Base-by-base conservation (phyloP, 805 yeast genomes). In the Saccharomycopsis sp. region DNA sequence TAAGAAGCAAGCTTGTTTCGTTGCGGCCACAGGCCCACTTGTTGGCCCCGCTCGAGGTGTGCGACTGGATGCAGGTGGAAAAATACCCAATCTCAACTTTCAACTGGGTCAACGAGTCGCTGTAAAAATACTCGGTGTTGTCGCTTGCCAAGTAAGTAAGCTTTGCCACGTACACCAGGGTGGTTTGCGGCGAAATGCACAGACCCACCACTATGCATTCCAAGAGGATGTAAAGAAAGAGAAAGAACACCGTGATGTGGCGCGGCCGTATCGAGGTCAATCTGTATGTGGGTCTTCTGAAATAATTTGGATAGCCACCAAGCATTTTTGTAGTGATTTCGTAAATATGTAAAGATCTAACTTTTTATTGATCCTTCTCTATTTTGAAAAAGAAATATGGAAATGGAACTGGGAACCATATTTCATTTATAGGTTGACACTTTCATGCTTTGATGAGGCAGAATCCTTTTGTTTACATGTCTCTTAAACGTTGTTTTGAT, bases 161-260 rank as follows among this genome's bases (percentile, higher is more conserved):
- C 26, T 42, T 41, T 13, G 46, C 45, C n/a, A 47, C 46, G 35
- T 47, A 44, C 5, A 38, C 42, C 2, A 30, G 29, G 8, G 36
- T 37, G 4, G 50, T 47, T 20, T 25, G 40, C 4, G 48, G 38
- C 16, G 39, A 32, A 4, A 47, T 45, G 18, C 41, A 43, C 12
- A 41, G 36, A 4, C 48, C 50, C 15, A 47, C 42, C n/a, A 38
- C 39, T 22, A 47, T 44, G 34, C 50, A 47, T 56, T 43, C 40
- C 30, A 39, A 19, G 12, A 40, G 25, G 51, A 52, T 38, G 39
- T 41, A 30, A 21, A 27, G 36, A 35, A 42, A 48, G 41, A 35
- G 23, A 38, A 38, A 37, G 45, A 48, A 40, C 41, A 20, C 39
- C 37, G 31, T 37, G 45, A 18, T 33, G 49, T 46, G 51, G 40